Evolutionary conservation across 2,329 filamentous ascomycete species (phyloP).

Genomic region (Bipolaris zeicola): DNA sequence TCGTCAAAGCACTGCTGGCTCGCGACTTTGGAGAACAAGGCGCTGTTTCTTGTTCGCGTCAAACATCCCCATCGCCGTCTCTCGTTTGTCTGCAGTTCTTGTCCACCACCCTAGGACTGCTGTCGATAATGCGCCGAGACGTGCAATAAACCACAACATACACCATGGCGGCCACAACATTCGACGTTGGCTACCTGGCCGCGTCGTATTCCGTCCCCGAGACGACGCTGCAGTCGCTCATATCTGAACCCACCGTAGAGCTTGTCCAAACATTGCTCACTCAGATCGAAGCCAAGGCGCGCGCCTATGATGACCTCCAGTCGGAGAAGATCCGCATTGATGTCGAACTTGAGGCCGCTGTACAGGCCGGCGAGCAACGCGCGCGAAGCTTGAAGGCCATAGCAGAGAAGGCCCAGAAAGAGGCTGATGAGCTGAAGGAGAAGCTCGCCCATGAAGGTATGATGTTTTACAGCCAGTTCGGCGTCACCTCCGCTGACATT

Average conservation of each 20-base stretch:
- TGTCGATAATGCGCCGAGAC: constrained; percentile 30
- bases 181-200: constrained; percentile 76
- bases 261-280: constrained; percentile 76
- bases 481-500: constrained; percentile 17
- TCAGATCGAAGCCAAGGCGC: constrained; percentile 77
- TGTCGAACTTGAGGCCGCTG: constrained; percentile 90
- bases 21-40: constrained; percentile 21
- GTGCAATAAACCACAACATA: constrained; percentile 11
- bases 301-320: constrained; percentile 79
- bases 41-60: constrained; percentile 25
- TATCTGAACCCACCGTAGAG: constrained; percentile 74
- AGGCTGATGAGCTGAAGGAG: constrained; percentile 79
- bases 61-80: constrained; percentile 17
- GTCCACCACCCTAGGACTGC: background rate
- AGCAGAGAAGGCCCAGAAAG: constrained; percentile 81
- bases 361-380: constrained; percentile 81
- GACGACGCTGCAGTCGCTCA: constrained; percentile 63
- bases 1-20: constrained; percentile 29
- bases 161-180: constrained; percentile 61
- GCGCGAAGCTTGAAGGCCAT: constrained; percentile 80
- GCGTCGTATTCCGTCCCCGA: constrained; percentile 73
- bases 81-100: constrained; percentile 34
- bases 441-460: constrained; percentile 84
- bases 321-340: constrained; percentile 88
- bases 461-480: constrained; percentile 24